A percentile compares a stretch with the other conserved stretches of the same genome.
phyloP scores from a whole-genome alignment of 805 yeast species.

The Sugiyamaella qingdaonensis region DNA sequence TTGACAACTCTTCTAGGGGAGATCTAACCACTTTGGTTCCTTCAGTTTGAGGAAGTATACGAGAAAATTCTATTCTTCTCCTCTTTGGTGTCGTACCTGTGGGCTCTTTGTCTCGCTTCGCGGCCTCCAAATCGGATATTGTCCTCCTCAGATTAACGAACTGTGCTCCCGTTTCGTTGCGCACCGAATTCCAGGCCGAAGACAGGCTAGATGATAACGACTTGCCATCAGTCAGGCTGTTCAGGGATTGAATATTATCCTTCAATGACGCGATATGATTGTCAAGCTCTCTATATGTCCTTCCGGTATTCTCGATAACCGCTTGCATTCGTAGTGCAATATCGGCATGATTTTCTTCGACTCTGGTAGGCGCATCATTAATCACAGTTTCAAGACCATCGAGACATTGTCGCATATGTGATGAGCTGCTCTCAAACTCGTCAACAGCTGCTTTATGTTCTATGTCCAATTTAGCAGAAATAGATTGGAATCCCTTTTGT shows the following conservation, averaged over 20 bases:
- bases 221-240: background rate
- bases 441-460: background rate
- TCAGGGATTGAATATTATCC: background rate
- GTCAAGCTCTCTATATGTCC: constrained; percentile 1
- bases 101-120: background rate
- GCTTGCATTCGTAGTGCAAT: background rate
- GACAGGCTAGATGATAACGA: background rate
- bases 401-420: background rate
- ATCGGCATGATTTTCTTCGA: background rate
- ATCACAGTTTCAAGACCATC: background rate
- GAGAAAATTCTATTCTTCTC: constrained; percentile 10
- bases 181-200: background rate
- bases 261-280: constrained; percentile 4
- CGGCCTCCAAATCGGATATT: background rate
- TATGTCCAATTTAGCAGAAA: background rate
- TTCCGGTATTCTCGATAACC: background rate
- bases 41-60: constrained; percentile 16
- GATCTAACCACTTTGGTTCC: background rate
- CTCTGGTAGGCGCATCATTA: background rate
- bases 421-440: background rate
- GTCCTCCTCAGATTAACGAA: background rate
- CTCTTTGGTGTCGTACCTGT: constrained; percentile 10
- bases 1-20: constrained; percentile 9
- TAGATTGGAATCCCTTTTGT: background rate
- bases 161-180: background rate